phyloP scores from a whole-genome alignment of 192 early-diverging fungal species.

The Umbelopsis sp. region DNA sequence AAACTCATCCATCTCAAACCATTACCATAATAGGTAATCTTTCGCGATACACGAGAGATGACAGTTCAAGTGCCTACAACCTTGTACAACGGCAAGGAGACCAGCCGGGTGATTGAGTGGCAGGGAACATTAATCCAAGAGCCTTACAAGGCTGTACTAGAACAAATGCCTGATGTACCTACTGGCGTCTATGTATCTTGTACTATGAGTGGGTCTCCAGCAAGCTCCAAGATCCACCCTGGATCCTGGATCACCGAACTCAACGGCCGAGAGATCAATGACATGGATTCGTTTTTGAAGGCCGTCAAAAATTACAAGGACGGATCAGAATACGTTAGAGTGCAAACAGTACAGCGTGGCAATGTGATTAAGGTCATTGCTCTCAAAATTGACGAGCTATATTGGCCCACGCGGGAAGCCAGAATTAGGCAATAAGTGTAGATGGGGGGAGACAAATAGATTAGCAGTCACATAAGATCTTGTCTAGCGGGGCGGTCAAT shows the following conservation, averaged over 20 bases:
- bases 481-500: not conserved
- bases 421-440: slow-evolving; percentile 17
- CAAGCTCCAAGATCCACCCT: slow-evolving; percentile 49
- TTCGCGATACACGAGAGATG: slow-evolving; percentile 75
- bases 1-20: not conserved
- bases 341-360: slow-evolving; percentile 51
- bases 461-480: slow-evolving; percentile 17
- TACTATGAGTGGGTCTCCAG: slow-evolving; percentile 65
- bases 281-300: slow-evolving; percentile 63
- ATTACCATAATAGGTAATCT: slow-evolving; percentile 45
- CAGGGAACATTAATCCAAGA: slow-evolving; percentile 79
- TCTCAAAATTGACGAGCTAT: slow-evolving; percentile 69
- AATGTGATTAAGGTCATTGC: slow-evolving; percentile 66
- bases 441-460: not conserved
- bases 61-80: slow-evolving; percentile 66
- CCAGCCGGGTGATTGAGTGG: slow-evolving; percentile 77
- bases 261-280: slow-evolving; percentile 54
- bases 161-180: slow-evolving; percentile 63
- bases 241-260: slow-evolving; percentile 81
- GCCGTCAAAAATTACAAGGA: slow-evolving; percentile 44
- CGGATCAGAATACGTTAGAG: slow-evolving; percentile 38
- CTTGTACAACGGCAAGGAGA: slow-evolving; percentile 53
- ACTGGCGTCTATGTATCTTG: slow-evolving; percentile 64
- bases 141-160: slow-evolving; percentile 66
- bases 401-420: slow-evolving; percentile 70